Evolutionary conservation across 371 early-diverging fungal species (phyloP).

Genomic region (Mortierella sp.): DNA sequence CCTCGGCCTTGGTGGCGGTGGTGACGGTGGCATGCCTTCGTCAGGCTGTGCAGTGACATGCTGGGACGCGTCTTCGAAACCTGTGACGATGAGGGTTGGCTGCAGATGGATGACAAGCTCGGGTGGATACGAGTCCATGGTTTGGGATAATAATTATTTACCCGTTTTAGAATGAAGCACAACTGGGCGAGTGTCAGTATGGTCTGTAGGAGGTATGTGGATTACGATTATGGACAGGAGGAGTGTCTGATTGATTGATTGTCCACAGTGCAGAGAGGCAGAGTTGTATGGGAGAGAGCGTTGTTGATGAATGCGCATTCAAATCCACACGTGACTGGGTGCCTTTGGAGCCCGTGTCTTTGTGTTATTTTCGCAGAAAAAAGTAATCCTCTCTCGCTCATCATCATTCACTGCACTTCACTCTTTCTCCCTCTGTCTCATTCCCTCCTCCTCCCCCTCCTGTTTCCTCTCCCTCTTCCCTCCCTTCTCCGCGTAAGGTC

Average conservation of each 20-base stretch:
- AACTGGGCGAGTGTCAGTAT: not conserved
- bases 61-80: constrained; percentile 58
- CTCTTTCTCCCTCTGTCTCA: constrained; percentile 12
- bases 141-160: not conserved
- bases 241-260: not conserved
- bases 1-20: constrained; percentile 30
- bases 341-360: too few relatives aligned
- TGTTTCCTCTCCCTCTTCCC: constrained; percentile 12
- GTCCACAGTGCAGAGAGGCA: too few relatives aligned
- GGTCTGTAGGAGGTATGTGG: too few relatives aligned
- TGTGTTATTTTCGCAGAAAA: too few relatives aligned
- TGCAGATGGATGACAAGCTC: constrained; percentile 80
- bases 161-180: not conserved
- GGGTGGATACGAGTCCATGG: constrained; percentile 76
- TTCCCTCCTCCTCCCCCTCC: constrained; percentile 3
- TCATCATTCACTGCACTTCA: not conserved
- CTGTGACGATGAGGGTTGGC: constrained; percentile 75
- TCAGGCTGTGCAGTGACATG: constrained; percentile 11
- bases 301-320: too few relatives aligned
- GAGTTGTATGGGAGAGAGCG: too few relatives aligned
- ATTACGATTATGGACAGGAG: too few relatives aligned
- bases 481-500: constrained; percentile 1
- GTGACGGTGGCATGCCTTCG: constrained; percentile 31
- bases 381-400: not conserved
- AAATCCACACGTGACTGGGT: constrained; percentile 2